A percentile compares a stretch with the other conserved stretches of the same genome.
Evolutionary conservation across 1,139 yeast species (phyloP).

Genomic region (Sugiyamaella grinbergsii): DNA sequence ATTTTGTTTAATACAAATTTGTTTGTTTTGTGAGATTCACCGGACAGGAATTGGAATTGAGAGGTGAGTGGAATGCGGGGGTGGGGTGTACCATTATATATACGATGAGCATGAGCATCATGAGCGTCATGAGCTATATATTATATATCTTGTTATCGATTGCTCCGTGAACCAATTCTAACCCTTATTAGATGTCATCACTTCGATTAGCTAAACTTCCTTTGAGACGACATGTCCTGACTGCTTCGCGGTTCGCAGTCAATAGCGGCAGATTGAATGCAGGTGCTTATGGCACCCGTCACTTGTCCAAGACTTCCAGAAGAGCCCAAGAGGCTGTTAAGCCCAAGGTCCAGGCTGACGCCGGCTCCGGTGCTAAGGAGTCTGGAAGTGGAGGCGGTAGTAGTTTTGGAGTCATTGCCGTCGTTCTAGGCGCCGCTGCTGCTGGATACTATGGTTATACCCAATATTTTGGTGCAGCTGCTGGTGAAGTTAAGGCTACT

Average conservation of each 20-base stretch:
- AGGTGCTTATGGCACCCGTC: conserved; percentile 5
- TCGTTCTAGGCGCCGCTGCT: conserved; percentile 30
- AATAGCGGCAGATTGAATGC: neutral
- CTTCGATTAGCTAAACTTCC: conserved; percentile 23
- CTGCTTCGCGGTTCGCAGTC: conserved; percentile 5
- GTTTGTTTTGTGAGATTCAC: neutral
- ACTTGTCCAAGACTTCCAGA: conserved; percentile 12
- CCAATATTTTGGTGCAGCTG: conserved; percentile 18
- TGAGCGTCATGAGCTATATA: too few species aligned
- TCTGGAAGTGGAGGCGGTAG: conserved; percentile 13
- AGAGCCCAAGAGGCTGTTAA: conserved; percentile 18
- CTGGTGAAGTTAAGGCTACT: conserved; percentile 24
- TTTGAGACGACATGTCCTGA: conserved; percentile 7
- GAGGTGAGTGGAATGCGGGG: neutral
- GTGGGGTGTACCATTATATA: neutral
- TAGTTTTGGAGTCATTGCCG: conserved; percentile 23
- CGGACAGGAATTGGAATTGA: neutral
- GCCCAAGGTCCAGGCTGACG: conserved; percentile 18
- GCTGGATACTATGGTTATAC: conserved; percentile 34
- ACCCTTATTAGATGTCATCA: conserved; percentile 24
- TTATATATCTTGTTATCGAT: too few species aligned
- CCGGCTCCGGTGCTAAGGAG: conserved; percentile 10
- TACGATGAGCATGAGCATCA: too few species aligned
- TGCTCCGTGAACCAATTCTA: too few species aligned
- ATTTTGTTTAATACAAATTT: neutral